Evolutionary conservation across 2,329 filamentous ascomycete genomes (phyloP), one percentile per base, ranked within the genome.

Genomic region (Neofusicoccum sp.): DNA sequence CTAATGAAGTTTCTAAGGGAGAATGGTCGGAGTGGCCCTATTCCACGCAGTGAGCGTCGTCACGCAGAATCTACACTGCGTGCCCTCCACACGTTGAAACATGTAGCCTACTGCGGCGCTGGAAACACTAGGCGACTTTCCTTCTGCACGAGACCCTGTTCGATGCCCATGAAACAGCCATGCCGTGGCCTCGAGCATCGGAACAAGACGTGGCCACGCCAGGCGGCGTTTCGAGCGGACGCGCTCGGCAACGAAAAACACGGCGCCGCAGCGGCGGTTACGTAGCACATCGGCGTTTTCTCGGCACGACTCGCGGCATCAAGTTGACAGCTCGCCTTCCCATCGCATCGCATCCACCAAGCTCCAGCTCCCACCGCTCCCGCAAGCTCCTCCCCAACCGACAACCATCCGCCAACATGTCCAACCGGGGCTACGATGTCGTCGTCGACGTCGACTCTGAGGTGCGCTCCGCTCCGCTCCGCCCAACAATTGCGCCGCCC

Each of bases 391-490:
- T 29, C 47, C 9, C 59, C 9, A 28, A 16, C 37, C 16, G 31
- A 34, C 29, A 7, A 45, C n/a, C 2, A 14, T 28, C 11, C 43
- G 43, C 34, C 61, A 67, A 22, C 41, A 93, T 93, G 90, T 86
- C 91, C 64, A 90, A 91, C 77, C 85, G 91, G 74, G 93, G 93
- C 70, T 99, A 99, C 78, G 95, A 99, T 82, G 95, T 96, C 66
- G 94, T 99, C 68, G 95, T 99, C 65, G 95, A 99, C 73, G 89
- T 98, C 62, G 95, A 99, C 77, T 92, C 95, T 73, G 95, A 98
- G 86, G 93, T 96, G 80, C 68, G 79, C 49, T 47, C 11, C 14
- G 29, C 44, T 31, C 28, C 16, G 37, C 5, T n/a, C 36, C n/a
- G 31, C 33, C 29, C 34, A 37, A 16, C 50, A 44, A 39, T 48